Evolutionary conservation across 192 early-diverging fungal genomes (phyloP), one percentile per base, ranked within the genome.

Genomic region (Gryganskiella cystojenkinii): DNA sequence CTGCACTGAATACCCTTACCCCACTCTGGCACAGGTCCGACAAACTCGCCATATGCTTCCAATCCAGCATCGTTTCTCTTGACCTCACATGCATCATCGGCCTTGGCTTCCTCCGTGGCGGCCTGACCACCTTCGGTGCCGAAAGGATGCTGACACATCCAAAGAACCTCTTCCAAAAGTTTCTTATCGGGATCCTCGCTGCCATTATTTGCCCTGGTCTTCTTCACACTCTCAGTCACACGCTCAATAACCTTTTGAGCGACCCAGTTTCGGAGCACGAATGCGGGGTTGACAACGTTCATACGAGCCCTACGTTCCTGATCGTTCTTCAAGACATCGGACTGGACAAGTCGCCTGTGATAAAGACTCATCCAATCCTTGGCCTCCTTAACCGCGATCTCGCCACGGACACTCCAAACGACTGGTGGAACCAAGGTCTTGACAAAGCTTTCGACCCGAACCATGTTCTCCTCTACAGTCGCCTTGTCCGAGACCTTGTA

Each of bases 261-360:
- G 33, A 94, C 87, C 88, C 91, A 93, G 64, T 95, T 94, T 20
- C 94, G 88, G 47, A 94, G 81, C 9, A 92, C 85, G 81, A 91
- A 95, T 43, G 82, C 82, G 8, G 95, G 95, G 65, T 97, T 97
- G 49, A 80, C 70, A 13, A 55, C 45, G 43, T 87, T 76, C 95
- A 97, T 96, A 20, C 72, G 51, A n/a, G 35, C 51, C 30, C 63
- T 61, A 19, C 92, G 76, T 13, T 52, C 52, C 25, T 51, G 35
- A 19, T 75, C 70, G 11, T 76, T 40, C 34, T 45, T 59, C 11
- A 61, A 24, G 10, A 61, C 73, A 3, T 66, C 55, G 9, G 88
- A 83, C 2, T 69, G 61, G 8, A 85, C 45, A 27, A 92, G 52
- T 7, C 92, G 85, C 8, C 81, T 69, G n/a, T 78, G 85, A 68